phyloP scores from a whole-genome alignment of 2,329 filamentous ascomycete genomes.

The Plectosphaerella cucumerina region DNA sequence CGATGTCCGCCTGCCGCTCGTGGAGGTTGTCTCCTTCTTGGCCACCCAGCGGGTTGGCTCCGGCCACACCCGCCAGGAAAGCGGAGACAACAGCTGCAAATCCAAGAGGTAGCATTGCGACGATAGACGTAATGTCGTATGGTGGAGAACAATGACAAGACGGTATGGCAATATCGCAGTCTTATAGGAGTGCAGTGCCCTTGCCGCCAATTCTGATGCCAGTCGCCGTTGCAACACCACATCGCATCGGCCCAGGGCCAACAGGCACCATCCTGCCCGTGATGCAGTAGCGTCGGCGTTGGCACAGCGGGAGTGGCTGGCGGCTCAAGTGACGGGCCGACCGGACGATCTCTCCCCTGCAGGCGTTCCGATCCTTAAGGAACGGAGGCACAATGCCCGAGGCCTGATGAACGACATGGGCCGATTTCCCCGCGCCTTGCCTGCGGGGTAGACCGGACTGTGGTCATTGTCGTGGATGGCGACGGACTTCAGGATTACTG shows the following conservation, averaged over 20 bases:
- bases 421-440: no score
- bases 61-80: slow-evolving; percentile 6
- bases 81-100: slow-evolving; percentile 3
- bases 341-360: not conserved
- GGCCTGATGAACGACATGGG: no score
- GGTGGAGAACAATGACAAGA: not conserved
- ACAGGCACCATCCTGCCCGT: not conserved
- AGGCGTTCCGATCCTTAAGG: not conserved
- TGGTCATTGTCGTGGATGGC: no score
- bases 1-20: slow-evolving; percentile 9
- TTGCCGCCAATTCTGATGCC: not conserved
- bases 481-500: no score
- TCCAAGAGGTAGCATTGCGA: slow-evolving; percentile 7
- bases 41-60: not conserved
- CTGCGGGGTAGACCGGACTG: no score
- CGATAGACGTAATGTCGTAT: not conserved
- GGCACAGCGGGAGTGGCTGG: slow-evolving; percentile 7
- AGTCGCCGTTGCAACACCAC: slow-evolving; percentile 3
- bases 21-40: slow-evolving; percentile 4
- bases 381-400: not conserved
- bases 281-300: slow-evolving; percentile 9
- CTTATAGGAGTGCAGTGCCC: not conserved
- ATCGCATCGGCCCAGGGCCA: not conserved
- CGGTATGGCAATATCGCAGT: not conserved
- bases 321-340: not conserved